Base-by-base conservation (phyloP, 2,329 filamentous ascomycete genomes). In the Xylaria hypoxylon region DNA sequence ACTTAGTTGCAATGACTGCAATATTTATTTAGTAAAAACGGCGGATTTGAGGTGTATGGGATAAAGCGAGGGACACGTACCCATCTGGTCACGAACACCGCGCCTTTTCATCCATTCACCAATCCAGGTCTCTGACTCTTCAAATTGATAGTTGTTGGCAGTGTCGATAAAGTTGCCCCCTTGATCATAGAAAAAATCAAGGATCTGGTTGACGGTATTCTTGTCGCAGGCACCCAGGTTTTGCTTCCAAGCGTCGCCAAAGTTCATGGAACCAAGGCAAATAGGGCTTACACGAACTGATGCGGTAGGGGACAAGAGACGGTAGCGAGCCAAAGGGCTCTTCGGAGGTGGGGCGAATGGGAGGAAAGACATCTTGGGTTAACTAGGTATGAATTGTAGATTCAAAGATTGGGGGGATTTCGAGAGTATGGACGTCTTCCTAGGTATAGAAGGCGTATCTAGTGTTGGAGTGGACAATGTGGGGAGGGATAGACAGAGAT, bases 91-190 rank as follows among this genome's bases (percentile, higher is more conserved):
- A 26, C 91, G 85, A 65, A 86, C 86, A n/a, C 84, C 82, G 10
- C 88, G 85, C 67, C 84, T 84, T 72, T 83, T 82, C 87, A 91
- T 90, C 89, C 90, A 93, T 71, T 90, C 88, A 40, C 90, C 90
- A 63, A 93, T 80, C 86, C 89, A 90, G 59, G 73, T 77, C 77
- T 92, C 90, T 0, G 86, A 87, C 76, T 91, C 83, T 66, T 81
- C 82, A 61, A 82, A 79, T 71, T 91, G 89, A 78, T 92, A 92
- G 76, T 89, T 89, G 79, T 88, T 90, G 65, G 89, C 74, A 0
- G 89, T 92, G 76, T 93, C 91, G 73, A 93, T 89, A 77, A 93
- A 92, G 79, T 93, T 93, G 26, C 91, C 90, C 64, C 85, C 77
- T 51, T 88, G 83, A 5, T 85, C 83, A 65, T 85, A 87, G 78